These are phyloP conservation scores for Cucumis cinereus DNA, from an alignment of 306 rosid genomes.

Conservation along the genomic window DNA sequence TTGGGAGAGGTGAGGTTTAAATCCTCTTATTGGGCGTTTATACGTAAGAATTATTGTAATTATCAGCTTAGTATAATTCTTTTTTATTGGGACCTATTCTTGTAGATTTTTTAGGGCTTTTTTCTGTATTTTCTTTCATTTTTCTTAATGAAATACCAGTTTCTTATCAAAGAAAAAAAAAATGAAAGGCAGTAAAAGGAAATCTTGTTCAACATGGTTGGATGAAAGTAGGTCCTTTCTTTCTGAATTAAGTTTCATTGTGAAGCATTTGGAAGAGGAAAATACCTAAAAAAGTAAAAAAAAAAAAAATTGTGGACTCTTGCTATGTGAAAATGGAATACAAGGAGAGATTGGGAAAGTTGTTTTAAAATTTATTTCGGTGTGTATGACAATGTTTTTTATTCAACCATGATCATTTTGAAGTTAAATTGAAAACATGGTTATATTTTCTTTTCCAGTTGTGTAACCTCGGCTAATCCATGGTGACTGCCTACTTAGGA, in stretches of 20 bases:
- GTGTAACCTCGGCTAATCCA: not conserved
- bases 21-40: too few species aligned
- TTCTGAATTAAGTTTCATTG: not conserved
- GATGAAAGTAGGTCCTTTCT: not conserved
- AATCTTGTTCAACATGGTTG: not conserved
- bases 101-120: not conserved
- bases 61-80: not conserved
- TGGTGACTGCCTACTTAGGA: too few species aligned
- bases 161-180: too few species aligned
- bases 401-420: not conserved
- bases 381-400: not conserved
- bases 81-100: not conserved
- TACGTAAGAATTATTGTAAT: too few species aligned
- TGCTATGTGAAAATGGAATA: not conserved
- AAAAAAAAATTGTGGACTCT: not conserved
- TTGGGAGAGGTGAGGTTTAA: too few species aligned
- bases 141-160: too few species aligned
- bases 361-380: not conserved
- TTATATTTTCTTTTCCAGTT: not conserved
- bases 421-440: not conserved
- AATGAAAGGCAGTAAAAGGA: not conserved
- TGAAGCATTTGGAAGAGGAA: not conserved
- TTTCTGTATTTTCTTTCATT: not conserved
- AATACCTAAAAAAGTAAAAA: not conserved
- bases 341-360: not conserved